A percentile compares a stretch with the other conserved stretches of the same genome.
These are phyloP conservation scores for Dothideomycetidae sp. DNA, from an alignment of 2,329 filamentous ascomycete genomes.

Conservation along the genomic window DNA sequence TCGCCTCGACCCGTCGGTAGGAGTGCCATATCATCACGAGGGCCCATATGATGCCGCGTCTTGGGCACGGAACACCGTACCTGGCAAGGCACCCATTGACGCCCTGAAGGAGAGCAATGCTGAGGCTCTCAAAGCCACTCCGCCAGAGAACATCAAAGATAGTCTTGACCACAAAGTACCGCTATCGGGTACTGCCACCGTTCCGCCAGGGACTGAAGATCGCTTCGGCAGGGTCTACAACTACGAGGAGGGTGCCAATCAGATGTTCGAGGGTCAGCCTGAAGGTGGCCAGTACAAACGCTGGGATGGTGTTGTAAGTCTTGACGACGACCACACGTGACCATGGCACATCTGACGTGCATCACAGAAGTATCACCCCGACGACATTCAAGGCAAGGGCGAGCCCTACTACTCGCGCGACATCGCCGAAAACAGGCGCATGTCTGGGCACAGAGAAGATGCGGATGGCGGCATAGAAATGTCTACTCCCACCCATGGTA, in stretches of 20 bases:
- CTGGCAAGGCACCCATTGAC: conserved; percentile 53
- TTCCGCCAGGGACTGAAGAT: conserved; percentile 62
- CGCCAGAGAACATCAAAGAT: conserved; percentile 61
- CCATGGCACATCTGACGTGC: conserved; percentile 1
- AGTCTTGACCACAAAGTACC: conserved; percentile 60
- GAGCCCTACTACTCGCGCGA: conserved; percentile 63
- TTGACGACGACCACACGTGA: not conserved
- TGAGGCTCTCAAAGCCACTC: conserved; percentile 69
- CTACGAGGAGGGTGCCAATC: conserved; percentile 75
- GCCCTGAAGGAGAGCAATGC: conserved; percentile 59
- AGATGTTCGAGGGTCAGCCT: conserved; percentile 60
- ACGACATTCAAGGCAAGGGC: conserved; percentile 71
- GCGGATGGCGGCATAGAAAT: conserved; percentile 23
- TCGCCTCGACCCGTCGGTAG: conserved; percentile 52
- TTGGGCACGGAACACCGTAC: conserved; percentile 54
- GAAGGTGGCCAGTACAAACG: conserved; percentile 63
- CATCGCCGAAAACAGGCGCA: conserved; percentile 32
- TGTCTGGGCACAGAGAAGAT: conserved; percentile 10
- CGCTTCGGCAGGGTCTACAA: conserved; percentile 53
- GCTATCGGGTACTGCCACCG: conserved; percentile 60
- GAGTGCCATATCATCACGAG: conserved; percentile 67
- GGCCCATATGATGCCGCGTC: conserved; percentile 81
- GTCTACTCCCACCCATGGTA: conserved; percentile 19
- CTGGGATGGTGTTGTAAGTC: conserved; percentile 55
- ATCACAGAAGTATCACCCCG: conserved; percentile 47